Conservation (phyloP, 1,284 basidiomycete genomes). For the Waitea zeae region DNA sequence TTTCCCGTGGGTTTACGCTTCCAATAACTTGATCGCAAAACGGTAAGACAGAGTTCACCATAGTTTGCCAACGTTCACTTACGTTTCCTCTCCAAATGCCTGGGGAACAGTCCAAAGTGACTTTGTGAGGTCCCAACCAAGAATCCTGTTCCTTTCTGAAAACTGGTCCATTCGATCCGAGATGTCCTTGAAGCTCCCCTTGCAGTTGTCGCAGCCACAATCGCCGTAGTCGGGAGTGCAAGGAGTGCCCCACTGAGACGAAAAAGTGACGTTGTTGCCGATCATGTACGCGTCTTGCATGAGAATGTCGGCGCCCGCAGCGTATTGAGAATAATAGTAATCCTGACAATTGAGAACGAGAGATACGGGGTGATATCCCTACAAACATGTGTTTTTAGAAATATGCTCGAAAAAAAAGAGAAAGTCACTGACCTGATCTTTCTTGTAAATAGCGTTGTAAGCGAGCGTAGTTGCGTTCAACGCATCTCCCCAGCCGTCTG, state of each 20-base stretch:
- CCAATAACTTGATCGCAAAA: conserved; percentile 27
- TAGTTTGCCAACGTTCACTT: conserved; percentile 10
- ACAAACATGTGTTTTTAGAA: too few species aligned
- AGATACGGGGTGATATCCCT: conserved; percentile 56
- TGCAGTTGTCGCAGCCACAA: conserved; percentile 47
- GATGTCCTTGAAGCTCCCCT: conserved; percentile 39
- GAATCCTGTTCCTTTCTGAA: conserved; percentile 29
- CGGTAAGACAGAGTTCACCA: background rate
- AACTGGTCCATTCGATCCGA: conserved; percentile 47
- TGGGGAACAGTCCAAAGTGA: conserved; percentile 66
- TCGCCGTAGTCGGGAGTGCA: conserved; percentile 29
- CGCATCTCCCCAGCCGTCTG: conserved; percentile 53
- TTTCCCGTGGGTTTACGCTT: conserved; percentile 41
- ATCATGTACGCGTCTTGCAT: conserved; percentile 42
- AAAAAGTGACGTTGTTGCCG: conserved; percentile 51
- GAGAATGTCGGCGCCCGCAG: conserved; percentile 41
- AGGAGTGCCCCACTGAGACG: conserved; percentile 20
- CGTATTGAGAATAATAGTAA: conserved; percentile 43
- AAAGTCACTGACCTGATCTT: too few species aligned
- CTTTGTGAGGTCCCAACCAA: conserved; percentile 47
- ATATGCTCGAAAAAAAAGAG: too few species aligned
- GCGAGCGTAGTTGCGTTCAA: conserved; percentile 37
- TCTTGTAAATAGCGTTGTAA: conserved; percentile 44
- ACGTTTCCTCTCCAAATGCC: conserved; percentile 49
- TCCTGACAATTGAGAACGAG: conserved; percentile 60